A percentile compares a stretch with the other conserved stretches of the same genome.
Evolutionary conservation across 768 basidiomycete species (phyloP).

Genomic region (Holtermannia corniformis): DNA sequence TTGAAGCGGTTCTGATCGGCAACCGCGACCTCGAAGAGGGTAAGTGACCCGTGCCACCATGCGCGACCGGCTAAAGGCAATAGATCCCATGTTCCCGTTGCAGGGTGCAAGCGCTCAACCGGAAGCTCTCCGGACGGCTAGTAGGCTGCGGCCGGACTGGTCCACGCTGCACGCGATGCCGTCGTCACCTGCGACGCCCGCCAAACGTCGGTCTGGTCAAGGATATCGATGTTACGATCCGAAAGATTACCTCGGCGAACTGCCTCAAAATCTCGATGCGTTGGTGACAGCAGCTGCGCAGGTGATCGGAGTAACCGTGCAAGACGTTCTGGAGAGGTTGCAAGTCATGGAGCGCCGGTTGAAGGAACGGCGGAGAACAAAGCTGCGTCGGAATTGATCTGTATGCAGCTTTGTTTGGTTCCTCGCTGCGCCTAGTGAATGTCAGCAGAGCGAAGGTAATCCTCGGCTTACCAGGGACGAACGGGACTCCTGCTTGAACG

Average conservation of each 20-base stretch:
- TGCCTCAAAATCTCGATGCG: conserved; percentile 49
- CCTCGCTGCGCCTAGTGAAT: too few relatives aligned
- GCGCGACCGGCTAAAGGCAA: neutral
- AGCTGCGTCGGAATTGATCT: neutral
- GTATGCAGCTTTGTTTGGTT: too few relatives aligned
- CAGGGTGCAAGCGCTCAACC: too few relatives aligned
- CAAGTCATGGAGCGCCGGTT: conserved; percentile 61
- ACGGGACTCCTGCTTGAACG: too few relatives aligned
- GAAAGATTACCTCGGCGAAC: conserved; percentile 56
- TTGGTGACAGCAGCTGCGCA: conserved; percentile 50
- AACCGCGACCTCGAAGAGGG: conserved; percentile 11
- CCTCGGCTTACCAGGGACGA: too few relatives aligned
- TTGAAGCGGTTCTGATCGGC: conserved; percentile 14
- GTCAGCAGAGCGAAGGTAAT: too few relatives aligned
- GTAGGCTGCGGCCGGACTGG: neutral
- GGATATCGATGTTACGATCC: conserved; percentile 56
- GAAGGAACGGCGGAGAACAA: conserved; percentile 4
- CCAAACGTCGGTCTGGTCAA: conserved; percentile 48
- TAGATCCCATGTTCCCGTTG: conserved; percentile 1
- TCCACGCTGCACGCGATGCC: conserved; percentile 2
- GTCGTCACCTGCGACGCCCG: conserved; percentile 6
- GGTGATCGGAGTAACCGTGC: conserved; percentile 52
- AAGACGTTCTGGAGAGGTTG: conserved; percentile 51
- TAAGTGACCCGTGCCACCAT: neutral
- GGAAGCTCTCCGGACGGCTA: too few relatives aligned